A percentile compares a stretch with the other conserved stretches of the same genome.
Evolutionary conservation across 1,284 basidiomycete genomes (phyloP).

Genomic region (Ceratobasidium sp.): DNA sequence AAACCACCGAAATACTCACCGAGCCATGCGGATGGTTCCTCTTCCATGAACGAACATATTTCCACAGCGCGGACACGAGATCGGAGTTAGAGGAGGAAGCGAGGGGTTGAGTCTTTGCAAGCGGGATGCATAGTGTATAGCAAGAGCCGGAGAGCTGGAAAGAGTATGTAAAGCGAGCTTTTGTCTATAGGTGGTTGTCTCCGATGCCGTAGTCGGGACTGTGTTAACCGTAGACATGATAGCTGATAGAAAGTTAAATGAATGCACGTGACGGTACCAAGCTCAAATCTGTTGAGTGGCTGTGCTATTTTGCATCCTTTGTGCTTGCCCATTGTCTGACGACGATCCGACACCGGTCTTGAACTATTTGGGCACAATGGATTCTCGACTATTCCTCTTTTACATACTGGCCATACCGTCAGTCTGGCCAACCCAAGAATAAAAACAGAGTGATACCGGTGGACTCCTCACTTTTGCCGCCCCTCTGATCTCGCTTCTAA

Average conservation of each 20-base stretch:
- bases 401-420: background rate
- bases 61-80: conserved; percentile 39
- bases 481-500: background rate
- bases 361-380: conserved; percentile 44
- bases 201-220: conserved; percentile 14
- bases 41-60: conserved; percentile 32
- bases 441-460: conserved; percentile 5
- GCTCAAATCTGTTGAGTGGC: conserved; percentile 6
- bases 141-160: conserved; percentile 10
- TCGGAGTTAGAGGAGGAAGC: conserved; percentile 41
- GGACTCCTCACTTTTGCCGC: conserved; percentile 5
- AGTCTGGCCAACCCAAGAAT: conserved; percentile 10
- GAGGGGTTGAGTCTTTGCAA: conserved; percentile 25
- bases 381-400: conserved; percentile 34
- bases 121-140: conserved; percentile 19
- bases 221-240: conserved; percentile 8
- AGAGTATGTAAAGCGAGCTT: conserved; percentile 30
- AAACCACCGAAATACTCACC: conserved; percentile 30
- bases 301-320: conserved; percentile 12
- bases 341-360: conserved; percentile 39
- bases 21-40: conserved; percentile 32
- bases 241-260: background rate
- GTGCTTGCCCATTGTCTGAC: conserved; percentile 39
- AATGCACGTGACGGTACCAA: conserved; percentile 10
- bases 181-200: conserved; percentile 29